These are phyloP conservation scores for Microbotryum saponariae DNA, from an alignment of 1,284 basidiomycete genomes.

Conservation along the genomic window DNA sequence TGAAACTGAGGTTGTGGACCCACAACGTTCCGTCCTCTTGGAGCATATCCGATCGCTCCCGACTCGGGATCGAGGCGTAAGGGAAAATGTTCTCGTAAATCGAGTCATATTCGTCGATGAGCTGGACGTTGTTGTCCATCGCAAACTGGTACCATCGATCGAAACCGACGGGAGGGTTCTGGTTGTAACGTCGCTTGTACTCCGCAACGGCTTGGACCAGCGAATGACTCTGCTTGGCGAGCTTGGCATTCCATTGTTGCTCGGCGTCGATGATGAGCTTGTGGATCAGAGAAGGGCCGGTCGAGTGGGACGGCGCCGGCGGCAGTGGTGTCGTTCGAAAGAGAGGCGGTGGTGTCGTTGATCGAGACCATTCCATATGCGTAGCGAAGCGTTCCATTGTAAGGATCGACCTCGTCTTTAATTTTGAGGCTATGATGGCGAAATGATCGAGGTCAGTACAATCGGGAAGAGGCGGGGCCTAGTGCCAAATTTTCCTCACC, in stretches of 20 bases:
- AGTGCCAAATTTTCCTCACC: no score
- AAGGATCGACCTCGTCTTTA: no score
- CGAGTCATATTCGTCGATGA: conserved; percentile 37
- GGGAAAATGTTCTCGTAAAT: conserved; percentile 28
- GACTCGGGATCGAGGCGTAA: conserved; percentile 23
- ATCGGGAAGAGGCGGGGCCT: no score
- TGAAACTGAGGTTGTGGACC: conserved; percentile 22
- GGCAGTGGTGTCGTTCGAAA: no score
- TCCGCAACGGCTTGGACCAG: conserved; percentile 31
- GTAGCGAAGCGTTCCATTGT: no score
- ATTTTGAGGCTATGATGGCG: no score
- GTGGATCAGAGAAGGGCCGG: conserved; percentile 1
- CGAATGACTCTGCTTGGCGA: conserved; percentile 22
- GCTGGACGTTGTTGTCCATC: conserved; percentile 18
- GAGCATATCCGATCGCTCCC: conserved; percentile 16
- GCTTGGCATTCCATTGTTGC: conserved; percentile 15
- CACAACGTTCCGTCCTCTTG: conserved; percentile 21
- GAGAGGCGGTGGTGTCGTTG: no score
- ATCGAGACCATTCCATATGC: no score
- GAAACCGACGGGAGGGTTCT: conserved; percentile 31
- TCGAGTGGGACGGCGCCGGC: no score
- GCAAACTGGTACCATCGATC: conserved; percentile 32
- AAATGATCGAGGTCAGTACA: no score
- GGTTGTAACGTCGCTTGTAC: conserved; percentile 30
- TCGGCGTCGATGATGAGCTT: conserved; percentile 22